Evolutionary conservation across 2,329 filamentous ascomycete species (phyloP), one percentile per base, ranked within the genome.

Genomic region (Arthrobotrys megalospora): DNA sequence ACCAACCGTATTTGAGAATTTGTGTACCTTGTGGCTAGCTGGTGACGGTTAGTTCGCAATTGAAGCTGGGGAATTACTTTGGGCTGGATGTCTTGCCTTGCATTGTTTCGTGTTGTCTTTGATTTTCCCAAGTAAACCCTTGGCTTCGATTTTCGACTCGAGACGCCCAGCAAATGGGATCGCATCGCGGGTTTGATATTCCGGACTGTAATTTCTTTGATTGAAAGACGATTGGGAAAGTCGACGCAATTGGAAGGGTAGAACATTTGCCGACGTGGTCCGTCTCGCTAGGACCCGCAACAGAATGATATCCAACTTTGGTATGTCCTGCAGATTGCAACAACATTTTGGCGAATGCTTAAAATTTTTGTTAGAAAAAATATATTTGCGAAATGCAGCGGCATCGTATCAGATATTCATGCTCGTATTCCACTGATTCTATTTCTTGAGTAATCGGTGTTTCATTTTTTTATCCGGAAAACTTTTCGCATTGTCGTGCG

Each of bases 231-330:
- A 76, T 76, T 69, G 1, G 73, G 73, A 60, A 77, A 70, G 73
- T 71, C 66, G 66, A 77, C 8, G 73, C 70, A 68, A 43, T 14
- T 36, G 55, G 71, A 68, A 68, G 58, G 52, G 60, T 77, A 70
- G 71, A 77, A 77, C 73, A 77, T 69, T 62, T 77, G 66, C 65
- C 73, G 73, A 77, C 73, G 73, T 77, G 73, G 66, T 66, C 66
- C 73, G 73, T 77, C 73, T 71, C 73, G 73, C 73, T 77, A 77
- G 73, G 73, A 53, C 73, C 73, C 73, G 73, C 66, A 70, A 62
- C 73, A 71, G 24, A 65, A 55, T 14, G 32, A 58, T 60, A 55
- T 64, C 55, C 58, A 60, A 60, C 55, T 60, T 43, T 8, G 36
- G 55, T n/a, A 41, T 60, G 55, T 43, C 55, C 55, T 60, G 11